Base-by-base conservation (phyloP, 1,284 basidiomycete genomes). In the Jaminaea rosea region DNA sequence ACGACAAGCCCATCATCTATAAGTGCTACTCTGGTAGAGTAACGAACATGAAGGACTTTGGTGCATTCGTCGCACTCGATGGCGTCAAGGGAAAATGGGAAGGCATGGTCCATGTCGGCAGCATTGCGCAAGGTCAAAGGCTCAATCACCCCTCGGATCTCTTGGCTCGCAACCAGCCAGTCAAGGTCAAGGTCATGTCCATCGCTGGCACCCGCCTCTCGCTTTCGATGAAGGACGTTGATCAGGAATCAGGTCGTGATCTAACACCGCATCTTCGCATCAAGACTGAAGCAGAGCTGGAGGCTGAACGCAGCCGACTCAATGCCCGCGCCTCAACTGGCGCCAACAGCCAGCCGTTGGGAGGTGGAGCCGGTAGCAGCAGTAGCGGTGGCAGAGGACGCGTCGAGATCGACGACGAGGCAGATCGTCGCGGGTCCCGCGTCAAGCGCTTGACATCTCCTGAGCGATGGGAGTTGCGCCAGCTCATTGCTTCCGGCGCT, bases 401-500 rank as follows among this genome's bases (percentile, higher is more conserved):
- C 9, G 26, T 46, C 6, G 36, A 34, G 17, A 15, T 44, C 13
- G 47, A 50, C 11, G 46, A 65, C 13, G 62, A 64, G 50, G 59
- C 60, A 32, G 54, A 63, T 11, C 58, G 62, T 4, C 62, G 66
- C 10, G 56, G 57, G 19, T 42, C 39, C 42, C 60, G 62, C 15
- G 88, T 89, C 1, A 93, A 93, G 73, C 83, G 94, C 15, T 78
- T 98, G 51, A 93, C 93, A 1, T 92, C 88, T 24, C 94, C 94
- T 0, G 94, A 99, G 75, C 83, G 94, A 21, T 99, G 93, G 89
- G 94, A 99, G 78, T 88, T 98, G 75, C 96, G 97, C 75, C 94
- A 98, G 75, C 82, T 98, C 54, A 96, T 98, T 57, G 89, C 94
- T 0, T 94, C 90, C 36, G 94, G 94, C 44, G 87, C 85, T 4